phyloP scores from a whole-genome alignment of 1,139 yeast species.

The Pneumocystis sp. region DNA sequence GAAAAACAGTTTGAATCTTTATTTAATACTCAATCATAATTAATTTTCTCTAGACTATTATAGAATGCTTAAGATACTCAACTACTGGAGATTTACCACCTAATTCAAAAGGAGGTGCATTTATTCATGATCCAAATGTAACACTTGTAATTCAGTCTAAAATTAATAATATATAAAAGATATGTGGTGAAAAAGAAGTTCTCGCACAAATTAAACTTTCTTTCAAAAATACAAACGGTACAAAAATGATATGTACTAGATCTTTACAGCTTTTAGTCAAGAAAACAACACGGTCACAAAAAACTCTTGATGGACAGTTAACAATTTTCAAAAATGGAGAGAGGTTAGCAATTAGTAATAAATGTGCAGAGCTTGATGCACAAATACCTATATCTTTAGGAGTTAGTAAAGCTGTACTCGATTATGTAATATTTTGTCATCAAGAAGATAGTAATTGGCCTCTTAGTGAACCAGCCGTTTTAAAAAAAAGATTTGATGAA shows the following conservation, averaged over 20 bases:
- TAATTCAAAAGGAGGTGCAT: conserved; percentile 90
- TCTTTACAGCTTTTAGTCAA: conserved; percentile 59
- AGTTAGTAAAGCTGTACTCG: conserved; percentile 72
- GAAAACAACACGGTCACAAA: conserved; percentile 55
- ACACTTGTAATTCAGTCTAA: conserved; percentile 13
- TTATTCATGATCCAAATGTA: conserved; percentile 82
- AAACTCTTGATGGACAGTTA: conserved; percentile 81
- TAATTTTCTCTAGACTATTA: conserved; percentile 39
- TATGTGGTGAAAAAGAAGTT: conserved; percentile 52
- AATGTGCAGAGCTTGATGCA: conserved; percentile 71
- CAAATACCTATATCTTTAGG: conserved; percentile 75
- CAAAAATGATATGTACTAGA: conserved; percentile 73
- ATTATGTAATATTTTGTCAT: conserved; percentile 90
- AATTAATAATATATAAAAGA: conserved; percentile 2
- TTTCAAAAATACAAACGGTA: conserved; percentile 57
- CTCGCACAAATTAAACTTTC: conserved; percentile 85
- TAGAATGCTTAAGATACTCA: conserved; percentile 84
- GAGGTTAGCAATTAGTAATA: conserved; percentile 60
- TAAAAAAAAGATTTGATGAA: conserved; percentile 89
- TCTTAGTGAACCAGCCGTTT: conserved; percentile 69
- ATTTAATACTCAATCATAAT: background rate
- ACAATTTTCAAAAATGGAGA: conserved; percentile 47
- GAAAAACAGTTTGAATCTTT: conserved; percentile 50
- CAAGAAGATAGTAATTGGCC: conserved; percentile 99
- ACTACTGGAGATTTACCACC: conserved; percentile 96